phyloP scores from a whole-genome alignment of 306 rosid genomes.

The Luffa acutangula region DNA sequence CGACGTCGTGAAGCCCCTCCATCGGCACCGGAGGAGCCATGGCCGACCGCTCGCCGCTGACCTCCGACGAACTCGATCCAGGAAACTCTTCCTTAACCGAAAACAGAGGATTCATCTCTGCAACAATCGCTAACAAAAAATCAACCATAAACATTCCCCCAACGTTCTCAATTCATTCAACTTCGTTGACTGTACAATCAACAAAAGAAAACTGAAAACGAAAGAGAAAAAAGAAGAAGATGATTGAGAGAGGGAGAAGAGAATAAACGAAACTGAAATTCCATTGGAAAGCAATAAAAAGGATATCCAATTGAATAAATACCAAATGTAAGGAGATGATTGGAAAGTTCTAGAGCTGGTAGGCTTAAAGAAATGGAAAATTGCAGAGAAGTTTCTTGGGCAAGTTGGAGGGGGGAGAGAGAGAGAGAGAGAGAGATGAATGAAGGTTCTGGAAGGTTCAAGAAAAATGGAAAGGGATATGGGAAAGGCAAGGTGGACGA shows the following conservation, averaged over 20 bases:
- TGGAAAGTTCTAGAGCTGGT: not conserved
- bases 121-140: not conserved
- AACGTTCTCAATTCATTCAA: too few species aligned
- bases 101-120: slow-evolving; percentile 37
- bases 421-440: not conserved
- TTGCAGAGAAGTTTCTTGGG: not conserved
- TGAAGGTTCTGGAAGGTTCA: slow-evolving; percentile 7
- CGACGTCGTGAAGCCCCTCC: slow-evolving; percentile 70
- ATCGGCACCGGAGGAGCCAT: slow-evolving; percentile 53
- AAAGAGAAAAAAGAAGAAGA: not conserved
- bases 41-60: slow-evolving; percentile 16
- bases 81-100: slow-evolving; percentile 49
- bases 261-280: not conserved
- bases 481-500: not conserved
- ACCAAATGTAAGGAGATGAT: not conserved
- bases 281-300: not conserved
- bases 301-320: not conserved
- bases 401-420: slow-evolving; percentile 7
- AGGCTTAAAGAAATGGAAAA: not conserved
- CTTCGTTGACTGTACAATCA: not conserved
- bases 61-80: slow-evolving; percentile 22
- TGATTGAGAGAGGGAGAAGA: too few species aligned
- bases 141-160: not conserved
- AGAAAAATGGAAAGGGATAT: not conserved
- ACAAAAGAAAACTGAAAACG: not conserved